A percentile compares a stretch with the other conserved stretches of the same genome.
phyloP scores from a whole-genome alignment of 176 grass and related monocot species.

The Poa annua region DNA sequence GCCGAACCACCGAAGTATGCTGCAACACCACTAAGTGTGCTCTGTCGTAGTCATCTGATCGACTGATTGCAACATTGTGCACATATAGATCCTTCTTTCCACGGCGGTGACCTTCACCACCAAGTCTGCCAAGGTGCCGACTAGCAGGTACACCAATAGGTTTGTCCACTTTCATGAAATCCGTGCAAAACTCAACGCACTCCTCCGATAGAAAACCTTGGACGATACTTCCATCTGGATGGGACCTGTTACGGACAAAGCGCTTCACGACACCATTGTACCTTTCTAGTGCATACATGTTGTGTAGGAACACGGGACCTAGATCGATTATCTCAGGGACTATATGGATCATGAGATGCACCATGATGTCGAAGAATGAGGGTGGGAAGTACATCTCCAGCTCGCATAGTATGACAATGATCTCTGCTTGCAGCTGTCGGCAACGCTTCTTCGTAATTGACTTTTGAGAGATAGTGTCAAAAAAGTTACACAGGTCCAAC shows the following conservation, averaged over 20 bases:
- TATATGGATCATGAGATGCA: conserved; percentile 10
- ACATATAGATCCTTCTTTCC: too few relatives aligned
- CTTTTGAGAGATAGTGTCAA: conserved; percentile 5
- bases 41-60: neutral
- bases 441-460: neutral
- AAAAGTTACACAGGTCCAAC: conserved; percentile 17
- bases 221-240: conserved; percentile 5
- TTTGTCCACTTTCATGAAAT: conserved; percentile 1
- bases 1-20: neutral
- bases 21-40: neutral
- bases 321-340: neutral
- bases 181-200: neutral
- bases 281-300: neutral
- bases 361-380: conserved; percentile 2
- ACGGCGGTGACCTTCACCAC: neutral
- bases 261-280: neutral
- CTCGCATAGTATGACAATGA: neutral
- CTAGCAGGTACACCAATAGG: neutral
- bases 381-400: neutral
- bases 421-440: neutral
- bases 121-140: neutral
- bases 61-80: neutral
- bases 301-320: neutral
- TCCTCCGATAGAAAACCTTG: neutral
- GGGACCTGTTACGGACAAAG: neutral